Percentiles rank a stretch among this genome's conserved stretches.
These are phyloP conservation scores for Phytopythium delawarense DNA, from an alignment of 352 stramenopile species.

Conservation along the genomic window DNA sequence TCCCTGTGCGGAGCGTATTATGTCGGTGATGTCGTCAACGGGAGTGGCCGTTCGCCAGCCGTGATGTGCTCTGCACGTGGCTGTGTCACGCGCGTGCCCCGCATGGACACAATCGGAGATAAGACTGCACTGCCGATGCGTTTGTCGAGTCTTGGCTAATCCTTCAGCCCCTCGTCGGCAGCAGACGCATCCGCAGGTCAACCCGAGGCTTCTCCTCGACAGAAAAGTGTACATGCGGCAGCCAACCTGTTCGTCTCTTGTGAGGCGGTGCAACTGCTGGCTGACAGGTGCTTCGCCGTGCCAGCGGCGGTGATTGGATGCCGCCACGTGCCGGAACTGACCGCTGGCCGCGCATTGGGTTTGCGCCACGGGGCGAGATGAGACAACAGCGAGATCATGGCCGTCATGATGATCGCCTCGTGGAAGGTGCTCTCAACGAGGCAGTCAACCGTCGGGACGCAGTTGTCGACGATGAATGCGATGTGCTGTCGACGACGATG, in stretches of 20 bases:
- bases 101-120: neutral
- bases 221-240: neutral
- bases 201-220: neutral
- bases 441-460: too few species aligned
- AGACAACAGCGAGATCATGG: neutral
- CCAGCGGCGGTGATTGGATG: neutral
- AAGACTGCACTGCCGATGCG: neutral
- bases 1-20: slow-evolving; percentile 2
- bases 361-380: neutral
- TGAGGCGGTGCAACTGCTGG: neutral
- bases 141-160: neutral
- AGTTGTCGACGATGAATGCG: too few species aligned
- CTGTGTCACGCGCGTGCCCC: neutral
- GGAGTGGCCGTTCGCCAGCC: neutral
- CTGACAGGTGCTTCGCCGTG: neutral
- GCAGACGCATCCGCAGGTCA: too few species aligned
- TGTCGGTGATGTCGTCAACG: slow-evolving; percentile 3
- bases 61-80: neutral
- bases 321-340: neutral
- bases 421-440: neutral
- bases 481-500: too few species aligned
- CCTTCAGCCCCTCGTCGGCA: neutral
- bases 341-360: neutral
- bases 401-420: neutral
- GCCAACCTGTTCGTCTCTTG: too few species aligned